Base-by-base conservation (phyloP, 176 grass and related monocot genomes). In the Musa itinerans region DNA sequence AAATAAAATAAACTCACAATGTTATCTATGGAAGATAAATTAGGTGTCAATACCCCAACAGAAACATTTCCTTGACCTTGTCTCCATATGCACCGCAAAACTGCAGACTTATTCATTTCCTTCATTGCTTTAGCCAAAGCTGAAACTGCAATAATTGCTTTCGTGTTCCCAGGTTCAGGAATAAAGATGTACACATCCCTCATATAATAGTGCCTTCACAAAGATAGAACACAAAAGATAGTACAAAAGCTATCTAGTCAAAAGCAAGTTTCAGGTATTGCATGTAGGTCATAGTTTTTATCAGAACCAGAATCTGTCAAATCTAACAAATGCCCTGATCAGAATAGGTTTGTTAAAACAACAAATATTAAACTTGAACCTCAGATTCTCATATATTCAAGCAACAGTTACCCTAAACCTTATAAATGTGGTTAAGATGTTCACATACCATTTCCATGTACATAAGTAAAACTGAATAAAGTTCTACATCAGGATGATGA, bases 121-220 rank as follows among this genome's bases (percentile, higher is more conserved):
- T 87, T 78, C 95, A 93, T 93, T 78, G 90, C 90, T 79, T 90
- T 84, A 78, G 90, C 88, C 81, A 98, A 76, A 19, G 88, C 83
- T 73, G 95, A 93, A 85, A 85, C 64, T 52, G 86, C 90, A 73
- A 83, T 75, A 73, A 74, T 71, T 82, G 90, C 82, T 72, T 86
- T 91, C 56, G 62, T 79, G 53, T 98, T 98, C 80, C 90, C 90
- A 10, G 88, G 95, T 80, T 98, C 95, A 75, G 90, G 88, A 76
- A 98, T 76, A 70, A 98, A 98, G 57, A 83, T 85, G 78, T 87
- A 84, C 52, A 79, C 90, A 69, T 93, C 95, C 89, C 93, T 91
- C 90, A 93, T 93, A 83, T 89, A 93, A 82, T 87, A 85, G 76
- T 89, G 82, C 76, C 95, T 93, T 78, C 17, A 80, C 11, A 61